Evolutionary conservation across 305 asterid species (phyloP).

Genomic region (Fraxinus paxiana): DNA sequence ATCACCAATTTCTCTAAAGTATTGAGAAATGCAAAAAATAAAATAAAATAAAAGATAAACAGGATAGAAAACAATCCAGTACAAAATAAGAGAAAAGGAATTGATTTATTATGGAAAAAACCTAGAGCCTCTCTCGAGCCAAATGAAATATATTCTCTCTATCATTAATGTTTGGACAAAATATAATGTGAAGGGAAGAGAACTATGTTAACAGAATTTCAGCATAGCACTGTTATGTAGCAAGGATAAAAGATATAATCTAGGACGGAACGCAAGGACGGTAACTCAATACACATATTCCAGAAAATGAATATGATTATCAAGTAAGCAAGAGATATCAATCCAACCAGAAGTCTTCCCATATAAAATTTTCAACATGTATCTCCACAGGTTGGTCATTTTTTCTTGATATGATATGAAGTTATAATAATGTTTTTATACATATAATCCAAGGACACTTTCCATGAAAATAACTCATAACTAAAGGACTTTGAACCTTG

Average conservation of each 20-base stretch:
- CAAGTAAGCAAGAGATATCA: neutral
- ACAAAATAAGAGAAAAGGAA: neutral
- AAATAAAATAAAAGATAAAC: neutral
- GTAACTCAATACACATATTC: neutral
- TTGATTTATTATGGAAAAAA: neutral
- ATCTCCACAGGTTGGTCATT: neutral
- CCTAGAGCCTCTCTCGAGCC: neutral
- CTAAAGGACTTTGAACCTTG: neutral
- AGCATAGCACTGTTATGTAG: neutral
- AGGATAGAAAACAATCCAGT: neutral
- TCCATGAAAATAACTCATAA: neutral
- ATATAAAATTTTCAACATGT: neutral
- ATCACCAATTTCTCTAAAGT: constrained; percentile 73
- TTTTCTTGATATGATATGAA: neutral
- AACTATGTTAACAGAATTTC: neutral
- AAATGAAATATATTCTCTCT: neutral
- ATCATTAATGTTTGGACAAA: neutral
- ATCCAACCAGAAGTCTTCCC: neutral
- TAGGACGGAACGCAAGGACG: neutral
- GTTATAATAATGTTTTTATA: neutral
- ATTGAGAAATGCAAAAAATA: constrained; percentile 3
- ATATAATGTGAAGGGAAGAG: neutral
- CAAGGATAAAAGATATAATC: neutral
- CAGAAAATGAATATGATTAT: neutral
- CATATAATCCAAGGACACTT: neutral